Base-by-base conservation (phyloP, 768 basidiomycete species). In the Phaeotremella fagi region DNA sequence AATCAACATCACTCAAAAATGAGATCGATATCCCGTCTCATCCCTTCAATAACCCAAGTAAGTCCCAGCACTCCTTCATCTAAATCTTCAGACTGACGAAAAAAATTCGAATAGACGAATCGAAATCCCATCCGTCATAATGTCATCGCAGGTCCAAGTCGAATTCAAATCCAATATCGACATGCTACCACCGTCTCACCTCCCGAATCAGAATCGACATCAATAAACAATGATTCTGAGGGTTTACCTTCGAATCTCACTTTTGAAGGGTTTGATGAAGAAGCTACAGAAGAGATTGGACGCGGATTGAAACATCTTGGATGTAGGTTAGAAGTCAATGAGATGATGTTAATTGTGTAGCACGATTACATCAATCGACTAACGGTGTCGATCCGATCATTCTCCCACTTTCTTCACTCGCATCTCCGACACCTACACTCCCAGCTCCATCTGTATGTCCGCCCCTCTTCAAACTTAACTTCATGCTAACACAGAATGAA, bases 331-430 rank as follows among this genome's bases (percentile, higher is more conserved):
- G 31, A 33, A 16, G 31, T 33, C 31, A n/a, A 35, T 35, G n/a
- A 9, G 9, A 9, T n/a, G 33, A 9, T 35, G 11, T 22, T 20
- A 12, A 6, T 41, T 20, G 12, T 41, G 9, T 22, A 41, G 38
- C 38, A 12, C 38, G 38, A 18, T 41, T 41, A 41, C 38, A 41
- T 20, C 38, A 41, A 41, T 20, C n/a, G n/a, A n/a, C 38, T 22
- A 12, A 6, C 38, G 20, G 38, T 11, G 12, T 41, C 38, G 38
- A 18, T 41, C 66, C 66, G 14, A 61, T 70, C 48, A 50, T 64
- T 28, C 52, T 70, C 18, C 72, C 72, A 1, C 42, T 74, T 4
- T 72, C 72, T 2, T 70, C 68, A 6, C 54, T 74, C 1, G 60
- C 62, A n/a, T 64, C 68, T 3, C 14, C 54, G 1, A 66, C 61